phyloP scores from a whole-genome alignment of 176 grass and related monocot genomes.

The Oryza officinalis region DNA sequence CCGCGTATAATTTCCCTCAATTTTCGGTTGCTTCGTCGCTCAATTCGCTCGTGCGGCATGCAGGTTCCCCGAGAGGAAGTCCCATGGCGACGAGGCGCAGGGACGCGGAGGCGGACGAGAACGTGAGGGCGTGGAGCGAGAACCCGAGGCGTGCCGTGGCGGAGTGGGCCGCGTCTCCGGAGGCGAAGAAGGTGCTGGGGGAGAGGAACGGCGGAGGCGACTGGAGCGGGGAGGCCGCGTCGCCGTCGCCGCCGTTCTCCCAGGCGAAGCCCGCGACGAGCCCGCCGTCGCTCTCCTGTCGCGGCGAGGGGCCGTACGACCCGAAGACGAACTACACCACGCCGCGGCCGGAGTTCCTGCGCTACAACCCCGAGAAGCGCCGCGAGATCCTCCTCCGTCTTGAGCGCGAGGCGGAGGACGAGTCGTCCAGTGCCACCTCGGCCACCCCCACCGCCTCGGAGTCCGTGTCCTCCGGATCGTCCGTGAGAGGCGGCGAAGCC shows the following conservation, averaged over 20 bases:
- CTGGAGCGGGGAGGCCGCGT: background rate
- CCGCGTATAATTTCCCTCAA: background rate
- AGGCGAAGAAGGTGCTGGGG: constrained; percentile 48
- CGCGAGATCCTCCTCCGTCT: constrained; percentile 57
- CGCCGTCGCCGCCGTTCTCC: background rate
- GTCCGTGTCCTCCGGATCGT: background rate
- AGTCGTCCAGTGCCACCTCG: constrained; percentile 32
- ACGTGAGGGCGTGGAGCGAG: background rate
- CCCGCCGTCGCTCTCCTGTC: constrained; percentile 19
- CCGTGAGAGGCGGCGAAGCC: background rate
- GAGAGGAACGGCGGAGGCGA: constrained; percentile 26
- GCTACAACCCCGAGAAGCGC: constrained; percentile 67
- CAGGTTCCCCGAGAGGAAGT: constrained; percentile 33
- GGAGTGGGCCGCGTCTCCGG: background rate
- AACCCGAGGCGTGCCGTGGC: background rate
- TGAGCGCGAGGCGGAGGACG: constrained; percentile 35
- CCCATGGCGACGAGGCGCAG: background rate
- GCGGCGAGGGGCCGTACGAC: constrained; percentile 50
- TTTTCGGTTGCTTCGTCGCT: background rate
- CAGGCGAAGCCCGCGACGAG: constrained; percentile 10
- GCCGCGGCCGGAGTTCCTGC: constrained; percentile 70
- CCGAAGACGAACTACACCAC: constrained; percentile 79
- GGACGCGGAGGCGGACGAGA: constrained; percentile 40
- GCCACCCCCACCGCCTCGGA: constrained; percentile 15
- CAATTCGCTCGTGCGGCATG: background rate